phyloP scores from a whole-genome alignment of 345 rosid species.

The Populus euphratica region DNA sequence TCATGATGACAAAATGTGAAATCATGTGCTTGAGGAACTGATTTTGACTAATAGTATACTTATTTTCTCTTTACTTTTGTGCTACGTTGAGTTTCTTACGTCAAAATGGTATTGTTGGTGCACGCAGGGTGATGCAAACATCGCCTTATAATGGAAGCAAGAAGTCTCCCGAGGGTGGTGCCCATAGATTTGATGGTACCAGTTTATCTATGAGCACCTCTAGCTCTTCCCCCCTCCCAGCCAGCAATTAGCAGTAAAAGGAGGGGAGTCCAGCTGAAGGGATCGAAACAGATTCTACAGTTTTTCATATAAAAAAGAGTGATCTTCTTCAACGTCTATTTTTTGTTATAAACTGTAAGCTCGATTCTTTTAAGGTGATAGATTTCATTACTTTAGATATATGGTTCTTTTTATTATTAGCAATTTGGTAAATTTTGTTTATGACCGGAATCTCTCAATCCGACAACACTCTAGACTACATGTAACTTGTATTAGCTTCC shows the following conservation, averaged over 20 bases:
- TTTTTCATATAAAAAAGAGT: neutral
- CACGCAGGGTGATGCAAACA: slow-evolving; percentile 12
- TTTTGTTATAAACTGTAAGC: slow-evolving; percentile 14
- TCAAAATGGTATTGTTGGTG: neutral
- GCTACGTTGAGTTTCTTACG: neutral
- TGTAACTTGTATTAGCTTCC: neutral
- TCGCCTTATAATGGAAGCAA: slow-evolving; percentile 17
- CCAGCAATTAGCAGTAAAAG: slow-evolving; percentile 15
- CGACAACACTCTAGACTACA: neutral
- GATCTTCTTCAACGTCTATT: neutral
- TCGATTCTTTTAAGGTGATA: slow-evolving; percentile 18
- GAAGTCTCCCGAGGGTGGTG: slow-evolving; percentile 2
- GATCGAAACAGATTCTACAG: neutral
- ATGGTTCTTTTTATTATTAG: neutral
- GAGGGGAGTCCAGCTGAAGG: neutral
- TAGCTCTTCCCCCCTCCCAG: slow-evolving; percentile 12
- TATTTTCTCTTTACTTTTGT: neutral
- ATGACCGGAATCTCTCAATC: neutral
- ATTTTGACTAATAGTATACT: neutral
- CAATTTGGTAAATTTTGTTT: neutral
- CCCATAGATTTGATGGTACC: neutral
- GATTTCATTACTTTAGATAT: slow-evolving; percentile 1
- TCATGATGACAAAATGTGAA: too few relatives aligned
- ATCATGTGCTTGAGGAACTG: too few relatives aligned
- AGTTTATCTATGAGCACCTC: slow-evolving; percentile 28